These are phyloP conservation scores for Diaporthe sp. DNA, from an alignment of 2,329 filamentous ascomycete genomes.

Conservation along the genomic window DNA sequence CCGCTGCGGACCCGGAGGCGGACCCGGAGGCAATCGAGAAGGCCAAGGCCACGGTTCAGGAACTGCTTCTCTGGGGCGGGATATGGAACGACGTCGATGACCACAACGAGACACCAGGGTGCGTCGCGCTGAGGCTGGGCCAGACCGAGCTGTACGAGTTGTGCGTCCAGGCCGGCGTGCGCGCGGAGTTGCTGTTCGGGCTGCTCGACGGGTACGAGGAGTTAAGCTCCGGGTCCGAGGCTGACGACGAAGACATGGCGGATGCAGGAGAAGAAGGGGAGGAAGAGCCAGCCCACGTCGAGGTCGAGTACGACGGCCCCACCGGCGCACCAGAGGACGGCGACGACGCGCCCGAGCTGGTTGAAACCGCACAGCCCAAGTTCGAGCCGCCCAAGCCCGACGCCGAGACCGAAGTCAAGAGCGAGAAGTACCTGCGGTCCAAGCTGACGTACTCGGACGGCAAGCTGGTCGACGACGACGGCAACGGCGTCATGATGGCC, in stretches of 20 bases:
- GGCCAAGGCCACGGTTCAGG: constrained; percentile 77
- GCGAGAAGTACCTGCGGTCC: constrained; percentile 77
- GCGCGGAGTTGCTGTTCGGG: constrained; percentile 89
- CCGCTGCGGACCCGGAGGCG: constrained; percentile 47
- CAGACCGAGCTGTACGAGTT: constrained; percentile 81
- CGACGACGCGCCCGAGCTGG: constrained; percentile 50
- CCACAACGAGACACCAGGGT: constrained; percentile 91
- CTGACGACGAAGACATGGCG: constrained; percentile 60
- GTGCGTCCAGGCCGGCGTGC: constrained; percentile 90
- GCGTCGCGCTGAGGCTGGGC: constrained; percentile 81
- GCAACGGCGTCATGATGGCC: constrained; percentile 94
- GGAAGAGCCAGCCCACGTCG: constrained; percentile 28
- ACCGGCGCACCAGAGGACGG: constrained; percentile 48
- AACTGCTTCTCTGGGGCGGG: constrained; percentile 88
- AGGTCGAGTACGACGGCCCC: constrained; percentile 37
- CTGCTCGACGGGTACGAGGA: constrained; percentile 86
- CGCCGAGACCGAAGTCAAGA: constrained; percentile 67
- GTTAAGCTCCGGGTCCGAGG: constrained; percentile 70
- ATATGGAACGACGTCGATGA: constrained; percentile 97
- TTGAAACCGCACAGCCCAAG: constrained; percentile 48
- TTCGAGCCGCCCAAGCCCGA: constrained; percentile 54
- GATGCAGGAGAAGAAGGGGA: constrained; percentile 51
- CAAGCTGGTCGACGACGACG: constrained; percentile 79
- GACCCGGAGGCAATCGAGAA: constrained; percentile 62
- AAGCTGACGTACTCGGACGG: constrained; percentile 74